Evolutionary conservation across 768 basidiomycete genomes (phyloP).

Genomic region (Termitomyces sp.): DNA sequence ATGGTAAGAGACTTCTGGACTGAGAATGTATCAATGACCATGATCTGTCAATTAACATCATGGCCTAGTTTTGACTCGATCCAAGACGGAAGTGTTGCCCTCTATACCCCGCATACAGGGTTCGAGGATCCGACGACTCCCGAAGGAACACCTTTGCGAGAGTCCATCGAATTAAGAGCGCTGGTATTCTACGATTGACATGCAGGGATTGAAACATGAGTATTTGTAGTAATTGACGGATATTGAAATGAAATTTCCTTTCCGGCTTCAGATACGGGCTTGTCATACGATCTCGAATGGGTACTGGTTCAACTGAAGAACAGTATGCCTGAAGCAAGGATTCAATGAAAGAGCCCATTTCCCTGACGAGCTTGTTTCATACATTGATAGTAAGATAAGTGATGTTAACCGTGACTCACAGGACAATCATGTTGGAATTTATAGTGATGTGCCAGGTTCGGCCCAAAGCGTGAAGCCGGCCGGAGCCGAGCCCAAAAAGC

Average conservation of each 20-base stretch:
- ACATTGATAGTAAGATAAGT: too few species aligned
- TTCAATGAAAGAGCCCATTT: too few species aligned
- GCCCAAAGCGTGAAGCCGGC: too few species aligned
- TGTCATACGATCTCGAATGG: too few species aligned
- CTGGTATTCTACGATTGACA: slow-evolving; percentile 47
- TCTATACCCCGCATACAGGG: slow-evolving; percentile 49
- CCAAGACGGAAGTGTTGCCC: slow-evolving; percentile 38
- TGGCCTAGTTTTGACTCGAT: slow-evolving; percentile 33
- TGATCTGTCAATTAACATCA: neutral
- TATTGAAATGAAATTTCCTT: neutral
- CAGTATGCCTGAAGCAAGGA: too few species aligned
- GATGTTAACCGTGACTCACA: too few species aligned
- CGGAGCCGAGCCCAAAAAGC: too few species aligned
- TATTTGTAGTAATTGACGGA: neutral
- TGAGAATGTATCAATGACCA: neutral
- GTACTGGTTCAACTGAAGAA: too few species aligned
- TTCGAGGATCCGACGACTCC: slow-evolving; percentile 46
- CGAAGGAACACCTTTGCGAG: slow-evolving; percentile 35
- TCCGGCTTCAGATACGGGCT: too few species aligned
- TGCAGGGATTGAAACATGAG: neutral
- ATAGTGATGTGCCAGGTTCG: too few species aligned
- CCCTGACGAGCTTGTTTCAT: too few species aligned
- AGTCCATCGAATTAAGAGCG: slow-evolving; percentile 51
- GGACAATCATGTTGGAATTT: too few species aligned
- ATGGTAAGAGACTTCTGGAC: slow-evolving; percentile 32